A percentile compares a stretch with the other conserved stretches of the same genome.
These are phyloP conservation scores for Silybum marianum DNA, from an alignment of 129 eudicot species.

Conservation along the genomic window DNA sequence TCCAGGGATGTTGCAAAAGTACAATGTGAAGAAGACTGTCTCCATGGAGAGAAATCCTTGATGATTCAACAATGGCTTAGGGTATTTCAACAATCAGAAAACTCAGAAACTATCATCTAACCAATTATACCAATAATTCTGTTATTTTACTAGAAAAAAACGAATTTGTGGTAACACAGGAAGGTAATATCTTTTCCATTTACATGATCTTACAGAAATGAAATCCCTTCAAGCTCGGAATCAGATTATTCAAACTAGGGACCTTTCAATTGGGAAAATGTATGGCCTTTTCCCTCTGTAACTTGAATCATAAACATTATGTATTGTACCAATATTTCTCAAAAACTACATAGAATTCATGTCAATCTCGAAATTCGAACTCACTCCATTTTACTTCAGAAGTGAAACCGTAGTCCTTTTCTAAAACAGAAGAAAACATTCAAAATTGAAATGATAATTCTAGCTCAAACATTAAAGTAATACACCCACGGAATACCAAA, in stretches of 20 bases:
- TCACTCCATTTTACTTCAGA: neutral
- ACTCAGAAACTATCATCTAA: constrained; percentile 10
- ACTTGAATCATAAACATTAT: neutral
- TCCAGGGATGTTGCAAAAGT: neutral
- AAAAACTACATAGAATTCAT: neutral
- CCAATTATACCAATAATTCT: neutral
- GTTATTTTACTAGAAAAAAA: neutral
- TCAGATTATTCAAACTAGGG: neutral
- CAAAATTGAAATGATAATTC: neutral
- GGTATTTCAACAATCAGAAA: constrained; percentile 2
- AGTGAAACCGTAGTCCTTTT: neutral
- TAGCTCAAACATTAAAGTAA: constrained; percentile 1
- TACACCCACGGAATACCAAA: neutral
- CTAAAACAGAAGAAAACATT: neutral
- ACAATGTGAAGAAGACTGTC: neutral
- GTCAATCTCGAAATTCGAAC: constrained; percentile 3
- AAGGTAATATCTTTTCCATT: neutral
- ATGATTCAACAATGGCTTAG: neutral
- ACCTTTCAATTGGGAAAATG: neutral
- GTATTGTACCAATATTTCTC: neutral
- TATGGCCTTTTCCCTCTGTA: neutral
- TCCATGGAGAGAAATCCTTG: constrained; percentile 2
- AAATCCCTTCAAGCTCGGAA: neutral
- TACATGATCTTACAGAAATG: neutral
- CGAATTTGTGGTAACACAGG: neutral